Percentiles rank a stretch among this genome's conserved stretches.
Conservation (phyloP, 805 yeast species). For the Ascoidea asiatica region DNA sequence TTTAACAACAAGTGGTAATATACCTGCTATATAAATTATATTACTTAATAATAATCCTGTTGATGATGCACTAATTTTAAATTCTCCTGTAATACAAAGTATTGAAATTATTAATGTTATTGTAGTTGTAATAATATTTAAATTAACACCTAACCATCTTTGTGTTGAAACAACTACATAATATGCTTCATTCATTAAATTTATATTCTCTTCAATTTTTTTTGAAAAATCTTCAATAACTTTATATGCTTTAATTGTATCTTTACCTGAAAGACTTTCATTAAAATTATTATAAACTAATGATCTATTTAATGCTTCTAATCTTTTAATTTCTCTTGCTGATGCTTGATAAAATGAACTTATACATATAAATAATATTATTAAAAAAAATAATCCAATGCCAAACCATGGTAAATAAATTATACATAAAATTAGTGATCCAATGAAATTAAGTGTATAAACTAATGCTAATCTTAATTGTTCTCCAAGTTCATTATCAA, state of each 20-base stretch:
- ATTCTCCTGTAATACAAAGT: slow-evolving; percentile 45
- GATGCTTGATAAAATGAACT: slow-evolving; percentile 34
- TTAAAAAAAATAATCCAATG: slow-evolving; percentile 48
- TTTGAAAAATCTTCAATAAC: slow-evolving; percentile 22
- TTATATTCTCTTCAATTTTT: slow-evolving; percentile 34
- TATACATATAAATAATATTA: slow-evolving; percentile 26
- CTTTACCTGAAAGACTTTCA: slow-evolving; percentile 35
- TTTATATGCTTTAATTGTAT: slow-evolving; percentile 30
- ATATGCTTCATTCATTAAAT: slow-evolving; percentile 40
- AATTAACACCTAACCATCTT: slow-evolving; percentile 48
- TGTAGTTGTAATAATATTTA: slow-evolving; percentile 32
- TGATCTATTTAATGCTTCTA: slow-evolving; percentile 38
- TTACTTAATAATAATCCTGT: slow-evolving; percentile 51
- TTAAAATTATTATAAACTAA: slow-evolving; percentile 37
- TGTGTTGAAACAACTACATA: slow-evolving; percentile 39
- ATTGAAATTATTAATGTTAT: slow-evolving; percentile 41
- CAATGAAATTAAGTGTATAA: slow-evolving; percentile 41
- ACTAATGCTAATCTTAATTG: slow-evolving; percentile 47
- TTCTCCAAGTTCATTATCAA: slow-evolving; percentile 71
- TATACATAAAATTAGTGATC: slow-evolving; percentile 55
- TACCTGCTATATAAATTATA: slow-evolving; percentile 43
- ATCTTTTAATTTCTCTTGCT: slow-evolving; percentile 35
- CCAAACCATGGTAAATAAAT: slow-evolving; percentile 73
- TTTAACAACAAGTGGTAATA: slow-evolving; percentile 36
- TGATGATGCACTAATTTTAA: slow-evolving; percentile 41